Conservation (phyloP, 1,284 basidiomycete species). For the Thecaphora thlaspeos region DNA sequence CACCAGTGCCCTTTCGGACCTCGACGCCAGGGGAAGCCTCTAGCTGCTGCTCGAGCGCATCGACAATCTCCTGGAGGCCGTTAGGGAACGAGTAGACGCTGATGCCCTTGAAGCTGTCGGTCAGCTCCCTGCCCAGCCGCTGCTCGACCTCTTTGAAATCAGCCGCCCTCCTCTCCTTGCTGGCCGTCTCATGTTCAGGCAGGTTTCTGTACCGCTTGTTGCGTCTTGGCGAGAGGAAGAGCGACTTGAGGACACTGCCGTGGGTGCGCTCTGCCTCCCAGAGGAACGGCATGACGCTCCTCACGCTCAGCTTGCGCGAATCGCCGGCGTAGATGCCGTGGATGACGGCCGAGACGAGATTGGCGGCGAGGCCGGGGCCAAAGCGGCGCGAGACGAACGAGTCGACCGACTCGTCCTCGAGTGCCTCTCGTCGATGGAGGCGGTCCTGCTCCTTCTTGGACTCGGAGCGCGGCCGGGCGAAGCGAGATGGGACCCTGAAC, state of each 20-base stretch:
- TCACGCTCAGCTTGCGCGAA: constrained; percentile 71
- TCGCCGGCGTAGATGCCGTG: constrained; percentile 93
- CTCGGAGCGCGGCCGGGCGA: constrained; percentile 58
- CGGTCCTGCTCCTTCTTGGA: constrained; percentile 50
- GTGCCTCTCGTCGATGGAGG: constrained; percentile 16
- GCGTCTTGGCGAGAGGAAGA: constrained; percentile 60
- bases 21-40: constrained; percentile 64
- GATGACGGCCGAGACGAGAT: constrained; percentile 77
- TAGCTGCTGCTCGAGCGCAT: constrained; percentile 65
- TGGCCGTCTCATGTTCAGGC: constrained; percentile 13
- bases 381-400: constrained; percentile 75
- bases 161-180: constrained; percentile 13
- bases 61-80: constrained; percentile 72
- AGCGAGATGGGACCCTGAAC: constrained; percentile 59
- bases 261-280: constrained; percentile 71
- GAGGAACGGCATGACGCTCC: constrained; percentile 73
- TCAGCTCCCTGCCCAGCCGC: constrained; percentile 60
- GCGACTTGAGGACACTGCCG: constrained; percentile 71
- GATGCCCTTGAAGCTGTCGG: constrained; percentile 65
- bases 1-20: constrained; percentile 62
- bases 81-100: constrained; percentile 78
- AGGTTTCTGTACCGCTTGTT: constrained; percentile 27
- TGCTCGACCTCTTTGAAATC: constrained; percentile 42
- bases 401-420: constrained; percentile 76
- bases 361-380: constrained; percentile 70